A percentile compares a stretch with the other conserved stretches of the same genome.
These are phyloP conservation scores for Coniochaeta sp. DNA, from an alignment of 2,329 filamentous ascomycete genomes.

Conservation along the genomic window DNA sequence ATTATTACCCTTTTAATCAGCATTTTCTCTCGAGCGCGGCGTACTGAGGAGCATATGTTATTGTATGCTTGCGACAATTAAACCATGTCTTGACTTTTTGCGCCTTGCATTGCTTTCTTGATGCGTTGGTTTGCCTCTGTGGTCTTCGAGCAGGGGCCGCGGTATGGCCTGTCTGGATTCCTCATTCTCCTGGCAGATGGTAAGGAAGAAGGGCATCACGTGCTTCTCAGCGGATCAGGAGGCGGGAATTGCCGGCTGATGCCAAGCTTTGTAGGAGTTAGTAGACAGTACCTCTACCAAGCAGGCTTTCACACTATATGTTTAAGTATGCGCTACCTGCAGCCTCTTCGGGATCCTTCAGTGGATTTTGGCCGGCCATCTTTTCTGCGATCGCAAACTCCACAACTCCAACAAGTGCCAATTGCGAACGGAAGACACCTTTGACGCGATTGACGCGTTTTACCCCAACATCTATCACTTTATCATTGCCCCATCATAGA, in stretches of 20 bases:
- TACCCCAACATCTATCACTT: constrained; percentile 1
- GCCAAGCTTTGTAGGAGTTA: neutral
- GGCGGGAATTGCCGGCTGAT: neutral
- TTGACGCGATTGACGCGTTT: constrained; percentile 3
- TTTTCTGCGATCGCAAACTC: constrained; percentile 3
- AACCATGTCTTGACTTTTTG: neutral
- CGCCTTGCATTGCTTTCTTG: too few species aligned
- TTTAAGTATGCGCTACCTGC: too few species aligned
- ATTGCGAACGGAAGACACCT: neutral
- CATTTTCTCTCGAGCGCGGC: constrained; percentile 3
- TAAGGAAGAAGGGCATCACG: neutral
- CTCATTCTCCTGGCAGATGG: neutral
- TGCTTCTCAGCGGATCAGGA: neutral
- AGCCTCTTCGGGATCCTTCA: too few species aligned
- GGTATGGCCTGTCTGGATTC: too few species aligned
- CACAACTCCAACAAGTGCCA: neutral
- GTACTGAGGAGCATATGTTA: constrained; percentile 2
- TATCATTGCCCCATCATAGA: neutral
- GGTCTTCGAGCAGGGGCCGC: too few species aligned
- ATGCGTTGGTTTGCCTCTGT: too few species aligned
- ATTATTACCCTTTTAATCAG: constrained; percentile 4
- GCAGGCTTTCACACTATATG: too few species aligned
- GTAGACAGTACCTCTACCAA: neutral
- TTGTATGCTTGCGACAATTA: neutral
- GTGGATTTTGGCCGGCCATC: neutral